Evolutionary conservation across 23 red algal species (phyloP), one percentile per base, ranked within the genome.

Genomic region (Gracilaria domingensis): DNA sequence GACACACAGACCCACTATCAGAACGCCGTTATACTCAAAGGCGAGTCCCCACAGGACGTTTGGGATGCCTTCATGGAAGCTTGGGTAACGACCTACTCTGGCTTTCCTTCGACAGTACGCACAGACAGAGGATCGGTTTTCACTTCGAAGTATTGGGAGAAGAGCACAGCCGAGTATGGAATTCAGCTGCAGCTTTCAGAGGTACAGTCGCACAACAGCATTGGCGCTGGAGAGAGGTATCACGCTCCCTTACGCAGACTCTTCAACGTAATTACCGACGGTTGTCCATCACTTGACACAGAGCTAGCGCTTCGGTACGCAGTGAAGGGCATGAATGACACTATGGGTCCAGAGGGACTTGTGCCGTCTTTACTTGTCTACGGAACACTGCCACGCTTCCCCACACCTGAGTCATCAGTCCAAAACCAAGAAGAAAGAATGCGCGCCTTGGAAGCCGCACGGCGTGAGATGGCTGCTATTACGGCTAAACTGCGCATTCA

Each of bases 361-460:
- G 84, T 88, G 14, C 84, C 84, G 28, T 88, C 84, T 28, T 20
- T 88, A 21, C 65, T 88, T 12, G 84, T 88, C 1, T 88, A 73
- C 33, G 66, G 84, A 6, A 37, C 29, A 55, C 30, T 88, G 0
- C 84, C 84, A 0, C 47, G 55, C 2, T 57, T 88, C 8, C 84
- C 84, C 1, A 65, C 26, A 9, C 34, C 69, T 16, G 3, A 51
- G 8, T 44, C 48, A 39, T 37, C 25, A 1, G 4, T 88, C 8
- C 48, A 8, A 9, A 53, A 50, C 47, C 62, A 88, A 20, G 6
- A 28, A 33, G 84, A 88, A 29, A 8, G 65, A 39, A 54, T 88
- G 36, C 33, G 26, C 1, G 84, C 84, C 0, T 30, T 88, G 5
- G 64, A 73, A 76, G 45, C 84, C 0, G 64, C 84, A 9, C 25